A percentile compares a stretch with the other conserved stretches of the same genome.
These are phyloP conservation scores for Fusarium sp. DNA, from an alignment of 2,329 filamentous ascomycete genomes.

Conservation along the genomic window DNA sequence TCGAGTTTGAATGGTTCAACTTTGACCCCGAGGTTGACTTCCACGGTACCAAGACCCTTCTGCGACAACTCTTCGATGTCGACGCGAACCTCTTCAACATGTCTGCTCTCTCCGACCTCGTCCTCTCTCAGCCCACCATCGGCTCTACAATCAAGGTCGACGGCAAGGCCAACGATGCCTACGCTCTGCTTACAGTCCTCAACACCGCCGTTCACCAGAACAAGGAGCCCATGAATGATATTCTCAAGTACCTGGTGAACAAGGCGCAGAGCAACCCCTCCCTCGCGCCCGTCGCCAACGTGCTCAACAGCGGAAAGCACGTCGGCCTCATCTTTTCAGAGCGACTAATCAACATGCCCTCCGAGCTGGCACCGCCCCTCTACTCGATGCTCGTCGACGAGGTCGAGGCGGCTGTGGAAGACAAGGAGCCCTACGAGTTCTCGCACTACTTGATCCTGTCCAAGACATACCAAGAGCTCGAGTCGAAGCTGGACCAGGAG, in stretches of 20 bases:
- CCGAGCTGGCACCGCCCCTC: slow-evolving; percentile 91
- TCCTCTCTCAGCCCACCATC: slow-evolving; percentile 86
- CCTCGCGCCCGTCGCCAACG: slow-evolving; percentile 66
- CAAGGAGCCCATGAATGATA: slow-evolving; percentile 76
- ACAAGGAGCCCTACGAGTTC: slow-evolving; percentile 93
- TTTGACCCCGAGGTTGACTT: slow-evolving; percentile 91
- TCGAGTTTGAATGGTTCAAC: slow-evolving; percentile 99
- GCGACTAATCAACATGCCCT: slow-evolving; percentile 95
- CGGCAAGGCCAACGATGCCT: slow-evolving; percentile 90
- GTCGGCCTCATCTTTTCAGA: slow-evolving; percentile 92
- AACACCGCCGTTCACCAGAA: slow-evolving; percentile 84
- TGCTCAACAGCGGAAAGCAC: slow-evolving; percentile 67
- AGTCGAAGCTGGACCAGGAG: slow-evolving; percentile 80
- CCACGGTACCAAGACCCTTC: slow-evolving; percentile 89
- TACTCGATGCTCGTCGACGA: slow-evolving; percentile 95
- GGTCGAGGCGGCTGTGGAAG: slow-evolving; percentile 86
- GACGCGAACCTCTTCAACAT: slow-evolving; percentile 89
- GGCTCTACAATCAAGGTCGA: slow-evolving; percentile 98
- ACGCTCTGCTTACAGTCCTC: slow-evolving; percentile 89
- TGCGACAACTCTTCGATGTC: slow-evolving; percentile 92
- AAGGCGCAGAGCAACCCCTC: slow-evolving; percentile 65
- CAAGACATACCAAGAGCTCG: slow-evolving; percentile 91
- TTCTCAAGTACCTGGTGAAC: slow-evolving; percentile 77
- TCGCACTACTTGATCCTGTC: slow-evolving; percentile 92
- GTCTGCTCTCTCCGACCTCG: slow-evolving; percentile 85